Conservation (phyloP, 176 grass and related monocot genomes). For the Carex scoparia region DNA sequence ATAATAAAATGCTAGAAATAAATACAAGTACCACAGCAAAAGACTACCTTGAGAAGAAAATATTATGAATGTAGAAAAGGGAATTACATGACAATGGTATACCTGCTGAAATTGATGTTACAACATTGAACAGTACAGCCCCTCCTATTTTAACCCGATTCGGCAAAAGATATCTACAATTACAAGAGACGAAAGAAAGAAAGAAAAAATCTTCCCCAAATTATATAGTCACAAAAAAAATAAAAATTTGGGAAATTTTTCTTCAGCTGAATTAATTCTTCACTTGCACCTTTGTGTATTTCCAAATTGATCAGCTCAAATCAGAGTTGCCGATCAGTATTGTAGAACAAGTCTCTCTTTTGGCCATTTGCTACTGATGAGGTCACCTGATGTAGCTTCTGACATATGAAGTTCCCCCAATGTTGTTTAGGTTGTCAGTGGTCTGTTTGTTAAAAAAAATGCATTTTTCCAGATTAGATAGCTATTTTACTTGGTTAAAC, state of each 20-base stretch:
- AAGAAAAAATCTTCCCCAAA: neutral
- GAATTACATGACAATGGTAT: neutral
- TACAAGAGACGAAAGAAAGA: neutral
- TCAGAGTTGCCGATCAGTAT: conserved; percentile 15
- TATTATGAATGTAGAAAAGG: neutral
- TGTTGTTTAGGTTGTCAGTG: conserved; percentile 72
- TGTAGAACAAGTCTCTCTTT: conserved; percentile 21
- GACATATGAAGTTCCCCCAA: conserved; percentile 76
- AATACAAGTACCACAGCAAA: neutral
- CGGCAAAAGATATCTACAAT: conserved; percentile 21
- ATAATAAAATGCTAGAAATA: neutral
- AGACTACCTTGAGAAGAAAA: neutral
- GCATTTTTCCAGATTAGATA: neutral
- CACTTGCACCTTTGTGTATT: neutral
- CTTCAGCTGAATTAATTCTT: neutral
- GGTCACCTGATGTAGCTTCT: conserved; percentile 90
- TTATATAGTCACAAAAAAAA: conserved; percentile 6
- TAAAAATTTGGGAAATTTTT: conserved; percentile 12
- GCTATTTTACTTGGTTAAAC: neutral
- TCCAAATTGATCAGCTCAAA: neutral
- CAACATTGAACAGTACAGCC: neutral
- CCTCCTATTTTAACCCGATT: neutral
- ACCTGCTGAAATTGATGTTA: conserved; percentile 23
- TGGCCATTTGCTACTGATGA: neutral
- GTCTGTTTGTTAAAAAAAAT: conserved; percentile 40